Conservation (phyloP, 2,329 filamentous ascomycete genomes). For the Fusarium musae region DNA sequence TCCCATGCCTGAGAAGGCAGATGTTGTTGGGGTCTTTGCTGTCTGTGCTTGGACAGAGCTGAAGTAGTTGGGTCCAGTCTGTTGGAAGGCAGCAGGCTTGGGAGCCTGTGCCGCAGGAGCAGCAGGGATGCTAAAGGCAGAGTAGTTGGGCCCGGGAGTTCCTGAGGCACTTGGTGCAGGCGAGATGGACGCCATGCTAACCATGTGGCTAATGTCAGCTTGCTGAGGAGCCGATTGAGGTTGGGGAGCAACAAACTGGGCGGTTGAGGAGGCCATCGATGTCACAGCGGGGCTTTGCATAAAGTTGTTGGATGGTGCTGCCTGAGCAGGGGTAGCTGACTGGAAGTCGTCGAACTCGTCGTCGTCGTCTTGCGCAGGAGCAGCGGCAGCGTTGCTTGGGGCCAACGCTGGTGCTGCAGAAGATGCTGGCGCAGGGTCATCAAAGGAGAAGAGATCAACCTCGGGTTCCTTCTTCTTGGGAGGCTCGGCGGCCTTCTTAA, state of each 20-base stretch:
- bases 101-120: conserved; percentile 56
- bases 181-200: conserved; percentile 83
- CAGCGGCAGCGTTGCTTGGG: conserved; percentile 36
- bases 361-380: conserved; percentile 62
- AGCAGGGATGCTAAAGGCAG: conserved; percentile 63
- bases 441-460: conserved; percentile 91
- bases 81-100: conserved; percentile 75
- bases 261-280: conserved; percentile 64
- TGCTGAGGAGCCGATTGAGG: conserved; percentile 86
- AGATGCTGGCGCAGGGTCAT: conserved; percentile 72
- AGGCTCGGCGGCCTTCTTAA: conserved; percentile 65
- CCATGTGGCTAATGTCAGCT: conserved; percentile 82
- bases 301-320: conserved; percentile 52
- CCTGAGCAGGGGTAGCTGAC: conserved; percentile 76
- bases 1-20: conserved; percentile 42
- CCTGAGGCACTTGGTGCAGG: conserved; percentile 70
- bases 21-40: conserved; percentile 46
- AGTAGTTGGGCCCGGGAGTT: conserved; percentile 70
- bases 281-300: conserved; percentile 59
- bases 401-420: conserved; percentile 57
- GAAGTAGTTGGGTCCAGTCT: conserved; percentile 89
- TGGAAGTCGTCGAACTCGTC: conserved; percentile 99
- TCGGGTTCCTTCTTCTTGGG: conserved; percentile 89
- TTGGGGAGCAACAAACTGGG: conserved; percentile 82
- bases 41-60: conserved; percentile 74